phyloP scores from a whole-genome alignment of 1,284 basidiomycete species.

The Phellinidium pouzarii region DNA sequence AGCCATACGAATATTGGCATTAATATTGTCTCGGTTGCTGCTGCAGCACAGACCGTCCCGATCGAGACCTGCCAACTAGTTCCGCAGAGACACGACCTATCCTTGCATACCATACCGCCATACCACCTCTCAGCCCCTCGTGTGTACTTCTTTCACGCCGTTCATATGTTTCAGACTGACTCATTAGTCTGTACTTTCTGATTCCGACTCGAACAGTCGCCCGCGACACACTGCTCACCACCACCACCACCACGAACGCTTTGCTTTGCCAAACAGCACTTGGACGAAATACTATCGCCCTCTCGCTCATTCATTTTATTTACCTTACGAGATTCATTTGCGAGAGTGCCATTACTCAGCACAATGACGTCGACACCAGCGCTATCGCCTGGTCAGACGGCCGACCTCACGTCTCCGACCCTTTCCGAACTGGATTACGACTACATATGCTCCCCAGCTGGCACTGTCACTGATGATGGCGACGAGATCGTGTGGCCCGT shows the following conservation, averaged over 20 bases:
- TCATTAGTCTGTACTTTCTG: background rate
- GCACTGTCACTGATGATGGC: slow-evolving; percentile 44
- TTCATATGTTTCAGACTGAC: background rate
- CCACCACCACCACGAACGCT: too few species aligned
- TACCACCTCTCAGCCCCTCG: background rate
- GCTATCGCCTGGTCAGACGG: background rate
- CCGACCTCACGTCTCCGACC: slow-evolving; percentile 24
- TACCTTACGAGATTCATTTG: background rate
- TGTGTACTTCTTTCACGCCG: background rate
- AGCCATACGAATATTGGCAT: too few species aligned
- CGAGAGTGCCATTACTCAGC: background rate
- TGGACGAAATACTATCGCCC: background rate
- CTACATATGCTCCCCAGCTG: slow-evolving; percentile 20
- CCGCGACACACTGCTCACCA: slow-evolving; percentile 1
- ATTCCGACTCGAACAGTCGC: background rate
- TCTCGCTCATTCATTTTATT: background rate
- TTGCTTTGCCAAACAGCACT: background rate
- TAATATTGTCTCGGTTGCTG: background rate
- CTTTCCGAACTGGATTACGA: slow-evolving; percentile 20
- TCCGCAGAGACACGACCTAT: background rate
- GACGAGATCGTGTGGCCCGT: slow-evolving; percentile 53
- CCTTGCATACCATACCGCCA: too few species aligned
- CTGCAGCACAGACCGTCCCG: background rate
- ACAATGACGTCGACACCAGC: slow-evolving; percentile 7
- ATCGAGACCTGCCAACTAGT: too few species aligned